Conservation (phyloP, 2,329 filamentous ascomycete genomes). For the Talaromyces albobiverticillius region DNA sequence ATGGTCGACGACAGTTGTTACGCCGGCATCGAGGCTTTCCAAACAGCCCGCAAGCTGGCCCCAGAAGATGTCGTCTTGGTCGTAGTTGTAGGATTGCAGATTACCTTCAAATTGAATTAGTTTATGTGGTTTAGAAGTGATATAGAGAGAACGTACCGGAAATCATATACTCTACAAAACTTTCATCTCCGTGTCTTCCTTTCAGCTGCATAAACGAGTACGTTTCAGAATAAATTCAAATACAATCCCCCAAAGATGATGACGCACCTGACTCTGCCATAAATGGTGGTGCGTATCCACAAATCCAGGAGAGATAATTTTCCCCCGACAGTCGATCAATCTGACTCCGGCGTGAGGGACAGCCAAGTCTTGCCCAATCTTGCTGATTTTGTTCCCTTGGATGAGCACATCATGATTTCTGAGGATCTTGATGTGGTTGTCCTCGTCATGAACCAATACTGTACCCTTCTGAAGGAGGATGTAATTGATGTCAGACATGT, state of each 20-base stretch:
- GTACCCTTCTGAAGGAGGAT: slow-evolving; percentile 9
- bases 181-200: slow-evolving; percentile 5
- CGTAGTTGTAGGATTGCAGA: slow-evolving; percentile 7
- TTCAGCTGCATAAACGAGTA: too few relatives aligned
- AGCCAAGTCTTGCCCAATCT: not conserved
- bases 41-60: slow-evolving; percentile 11
- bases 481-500: too few relatives aligned
- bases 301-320: slow-evolving; percentile 10
- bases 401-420: slow-evolving; percentile 1
- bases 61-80: slow-evolving; percentile 6
- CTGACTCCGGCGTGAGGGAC: not conserved
- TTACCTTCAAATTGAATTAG: slow-evolving; percentile 1
- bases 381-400: not conserved
- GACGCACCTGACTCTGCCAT: slow-evolving; percentile 11
- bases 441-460: not conserved
- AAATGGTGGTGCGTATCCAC: slow-evolving; percentile 13
- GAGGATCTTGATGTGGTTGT: not conserved
- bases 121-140: not conserved
- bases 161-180: slow-evolving; percentile 7
- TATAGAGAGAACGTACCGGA: not conserved
- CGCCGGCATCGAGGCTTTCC: not conserved
- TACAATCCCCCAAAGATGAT: too few relatives aligned
- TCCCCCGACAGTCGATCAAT: slow-evolving; percentile 5
- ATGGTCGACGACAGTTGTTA: slow-evolving; percentile 10
- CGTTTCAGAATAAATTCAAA: too few relatives aligned